Base-by-base conservation (phyloP, 2,329 filamentous ascomycete genomes). In the Mycocentrospora acerina region DNA sequence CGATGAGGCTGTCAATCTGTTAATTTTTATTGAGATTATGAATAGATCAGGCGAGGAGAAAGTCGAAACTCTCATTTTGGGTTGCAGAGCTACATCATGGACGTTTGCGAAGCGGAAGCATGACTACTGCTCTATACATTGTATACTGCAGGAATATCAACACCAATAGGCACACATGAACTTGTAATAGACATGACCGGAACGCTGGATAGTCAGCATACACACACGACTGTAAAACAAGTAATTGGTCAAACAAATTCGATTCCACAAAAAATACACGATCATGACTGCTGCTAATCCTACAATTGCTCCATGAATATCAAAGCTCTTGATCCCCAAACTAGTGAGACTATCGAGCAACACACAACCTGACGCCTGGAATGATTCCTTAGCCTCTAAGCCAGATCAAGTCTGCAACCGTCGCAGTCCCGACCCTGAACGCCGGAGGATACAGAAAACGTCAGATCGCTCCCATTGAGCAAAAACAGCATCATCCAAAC, bases 391-490 rank as follows among this genome's bases (percentile, higher is more conserved):
- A 28, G 40, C 42, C 44, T 45, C 46, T 51, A 59, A 47, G 29
- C 46, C 42, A 35, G 35, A 40, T 37, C 44, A 32, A 31, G 19
- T 22, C 19, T 22, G 19, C 19, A 9, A 22, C 19, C 31, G 28
- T 44, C 51, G 44, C 40, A 31, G 41, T 26, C 37, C 32, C 32
- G 44, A 39, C 48, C 13, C 44, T 35, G 48, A 57, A 59, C 54
- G 54, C 59, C 54, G 36, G 39, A 49, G 44, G 46, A 55, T 49
- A 40, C 41, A 44, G 33, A 53, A 46, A 40, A 41, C 33, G 30
- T 43, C 46, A 52, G 44, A 51, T 51, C 41, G 44, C 44, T 43
- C 30, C 35, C 47, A 53, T 60, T 57, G 58, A 63, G 52, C 59
- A 28, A 28, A 28, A 4, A 5, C 12, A 6, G 14, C 60, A 64